Conservation (phyloP, 257 asterid species). For the Thymus quinquecostatus region DNA sequence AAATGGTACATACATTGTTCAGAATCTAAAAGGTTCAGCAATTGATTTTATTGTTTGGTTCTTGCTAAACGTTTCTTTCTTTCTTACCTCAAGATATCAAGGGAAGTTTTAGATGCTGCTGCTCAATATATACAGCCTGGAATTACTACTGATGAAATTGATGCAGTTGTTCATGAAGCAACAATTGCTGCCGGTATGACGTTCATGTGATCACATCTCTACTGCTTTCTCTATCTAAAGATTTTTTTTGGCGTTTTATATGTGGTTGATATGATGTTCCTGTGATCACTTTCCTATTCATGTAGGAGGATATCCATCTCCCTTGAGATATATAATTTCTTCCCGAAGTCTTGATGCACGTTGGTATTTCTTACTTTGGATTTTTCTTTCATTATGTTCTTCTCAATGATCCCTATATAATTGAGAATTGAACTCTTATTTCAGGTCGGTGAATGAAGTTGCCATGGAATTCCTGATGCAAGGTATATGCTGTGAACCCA, state of each 20-base stretch:
- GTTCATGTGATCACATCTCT: slow-evolving; percentile 13
- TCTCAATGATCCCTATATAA: slow-evolving; percentile 20
- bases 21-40: neutral
- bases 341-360: slow-evolving; percentile 99
- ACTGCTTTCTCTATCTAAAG: neutral
- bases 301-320: slow-evolving; percentile 99
- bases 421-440: slow-evolving; percentile 27
- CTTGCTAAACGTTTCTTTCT: neutral
- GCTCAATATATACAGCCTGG: slow-evolving; percentile 89
- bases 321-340: slow-evolving; percentile 79
- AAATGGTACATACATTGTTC: neutral
- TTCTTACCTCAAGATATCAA: slow-evolving; percentile 62
- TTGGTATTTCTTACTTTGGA: slow-evolving; percentile 62
- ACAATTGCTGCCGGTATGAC: slow-evolving; percentile 84
- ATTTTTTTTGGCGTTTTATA: neutral
- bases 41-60: neutral
- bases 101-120: slow-evolving; percentile 97
- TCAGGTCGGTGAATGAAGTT: slow-evolving; percentile 97
- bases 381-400: slow-evolving; percentile 23
- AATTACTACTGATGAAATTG: slow-evolving; percentile 96
- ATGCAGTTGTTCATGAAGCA: slow-evolving; percentile 91
- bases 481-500: slow-evolving; percentile 48
- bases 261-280: slow-evolving; percentile 8
- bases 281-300: slow-evolving; percentile 21
- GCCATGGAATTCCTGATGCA: slow-evolving; percentile 99